Evolutionary conservation across 2,329 filamentous ascomycete genomes (phyloP), one percentile per base, ranked within the genome.

Genomic region (Bipolaris cookei): DNA sequence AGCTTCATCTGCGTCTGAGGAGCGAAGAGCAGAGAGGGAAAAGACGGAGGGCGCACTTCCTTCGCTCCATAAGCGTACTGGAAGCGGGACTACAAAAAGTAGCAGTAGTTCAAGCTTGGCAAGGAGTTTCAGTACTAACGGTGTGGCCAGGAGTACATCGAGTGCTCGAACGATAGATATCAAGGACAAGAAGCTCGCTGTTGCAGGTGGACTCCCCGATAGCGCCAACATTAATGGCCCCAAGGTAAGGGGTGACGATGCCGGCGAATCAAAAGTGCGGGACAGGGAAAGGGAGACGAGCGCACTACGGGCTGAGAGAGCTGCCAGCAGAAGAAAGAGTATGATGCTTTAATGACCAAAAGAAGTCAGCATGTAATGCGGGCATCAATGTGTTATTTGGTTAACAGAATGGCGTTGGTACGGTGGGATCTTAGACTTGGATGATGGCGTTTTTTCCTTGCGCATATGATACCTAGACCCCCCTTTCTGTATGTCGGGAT

Each of bases 281-380:
- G 43, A 56, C 6, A 59, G 35, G 30, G 54, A 47, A 18, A 52
- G 54, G 28, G 64, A 62, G 23, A 64, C 61, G n/a, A 62, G 62
- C 42, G 63, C 66, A 43, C 47, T 72, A 16, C 66, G 72, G 47
- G 68, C 66, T 5, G 76, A 78, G 44, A 66, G 77, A 44, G 74
- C 73, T 23, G 75, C 77, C n/a, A 73, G 71, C 61, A 64, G 77
- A 45, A 67, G 77, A 58, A 75, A 77, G 65, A 79, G 77, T 61
- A 79, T 78, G 77, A 72, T 79, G 74, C 56, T 79, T 43, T 78
- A 63, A 70, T 56, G 44, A 37, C 30, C 28, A 30, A 25, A 23
- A 25, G n/a, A 30, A 44, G 34, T 18, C n/a, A 44, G 45, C 18
- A 25, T 50, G 38, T 41, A 21, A 59, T 54, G 45, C 44, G 41